phyloP scores from a whole-genome alignment of 2,329 filamentous ascomycete species.

The Bipolaris sorokiniana region DNA sequence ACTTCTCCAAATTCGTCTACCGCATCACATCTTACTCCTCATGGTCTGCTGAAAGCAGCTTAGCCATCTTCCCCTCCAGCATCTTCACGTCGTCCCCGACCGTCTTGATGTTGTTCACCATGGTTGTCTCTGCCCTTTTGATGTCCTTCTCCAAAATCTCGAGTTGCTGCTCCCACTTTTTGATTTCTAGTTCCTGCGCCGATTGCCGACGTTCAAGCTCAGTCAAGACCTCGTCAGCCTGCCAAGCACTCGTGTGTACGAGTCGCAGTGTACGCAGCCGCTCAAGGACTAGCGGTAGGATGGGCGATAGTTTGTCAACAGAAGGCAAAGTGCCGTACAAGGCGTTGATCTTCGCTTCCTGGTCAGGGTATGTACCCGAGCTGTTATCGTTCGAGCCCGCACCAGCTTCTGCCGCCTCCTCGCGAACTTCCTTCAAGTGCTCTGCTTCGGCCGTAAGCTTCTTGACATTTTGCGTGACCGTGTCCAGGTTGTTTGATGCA shows the following conservation, averaged over 20 bases:
- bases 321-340: constrained; percentile 88
- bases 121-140: constrained; percentile 69
- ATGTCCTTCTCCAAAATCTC: constrained; percentile 79
- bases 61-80: constrained; percentile 76
- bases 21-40: constrained; percentile 7
- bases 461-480: constrained; percentile 71
- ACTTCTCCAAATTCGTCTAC: too few relatives aligned
- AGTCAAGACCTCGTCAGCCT: constrained; percentile 77
- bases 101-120: constrained; percentile 81
- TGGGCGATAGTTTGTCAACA: constrained; percentile 82
- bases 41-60: constrained; percentile 24
- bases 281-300: constrained; percentile 84
- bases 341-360: constrained; percentile 85
- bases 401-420: constrained; percentile 31
- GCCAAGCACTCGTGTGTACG: constrained; percentile 86
- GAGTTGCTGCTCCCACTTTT: constrained; percentile 82
- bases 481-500: constrained; percentile 74
- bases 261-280: constrained; percentile 80
- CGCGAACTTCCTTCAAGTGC: constrained; percentile 64
- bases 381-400: constrained; percentile 19
- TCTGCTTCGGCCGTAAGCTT: constrained; percentile 76
- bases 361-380: constrained; percentile 63
- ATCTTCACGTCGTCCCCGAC: constrained; percentile 89
- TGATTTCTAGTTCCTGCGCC: constrained; percentile 82
- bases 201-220: constrained; percentile 79